Conservation (phyloP, 164 flowering plant genomes). For the Vitis rotundifolia region DNA sequence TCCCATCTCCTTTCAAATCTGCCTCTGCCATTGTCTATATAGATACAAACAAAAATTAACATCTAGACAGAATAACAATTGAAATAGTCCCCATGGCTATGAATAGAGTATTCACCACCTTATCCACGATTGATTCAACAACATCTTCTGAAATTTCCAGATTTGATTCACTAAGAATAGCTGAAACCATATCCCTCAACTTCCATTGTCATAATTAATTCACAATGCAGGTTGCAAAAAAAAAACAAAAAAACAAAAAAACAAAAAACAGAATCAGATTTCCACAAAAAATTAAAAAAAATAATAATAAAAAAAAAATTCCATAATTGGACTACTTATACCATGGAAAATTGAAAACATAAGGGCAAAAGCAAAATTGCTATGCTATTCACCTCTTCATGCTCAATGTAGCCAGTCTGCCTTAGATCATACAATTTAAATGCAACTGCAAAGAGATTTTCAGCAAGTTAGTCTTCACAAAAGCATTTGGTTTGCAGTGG, state of each 20-base stretch:
- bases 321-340: no score
- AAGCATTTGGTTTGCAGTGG: background rate
- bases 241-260: background rate
- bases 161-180: slow-evolving; percentile 33
- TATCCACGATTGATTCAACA: slow-evolving; percentile 40
- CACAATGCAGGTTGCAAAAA: background rate
- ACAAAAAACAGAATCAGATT: background rate
- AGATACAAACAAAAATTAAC: slow-evolving; percentile 1
- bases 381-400: slow-evolving; percentile 57
- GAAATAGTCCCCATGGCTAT: background rate
- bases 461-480: slow-evolving; percentile 4
- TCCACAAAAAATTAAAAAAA: no score
- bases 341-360: background rate
- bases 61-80: background rate
- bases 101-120: slow-evolving; percentile 30
- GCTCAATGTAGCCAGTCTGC: slow-evolving; percentile 79
- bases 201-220: slow-evolving; percentile 1
- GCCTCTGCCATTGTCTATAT: slow-evolving; percentile 60
- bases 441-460: slow-evolving; percentile 54
- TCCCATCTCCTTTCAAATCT: slow-evolving; percentile 72
- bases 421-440: slow-evolving; percentile 74
- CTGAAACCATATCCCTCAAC: slow-evolving; percentile 39
- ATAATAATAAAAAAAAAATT: no score
- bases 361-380: background rate
- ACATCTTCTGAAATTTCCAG: slow-evolving; percentile 25